A percentile compares a stretch with the other conserved stretches of the same genome.
These are phyloP conservation scores for Ophiosphaerella herpotricha DNA, from an alignment of 2,329 filamentous ascomycete species.

Conservation along the genomic window DNA sequence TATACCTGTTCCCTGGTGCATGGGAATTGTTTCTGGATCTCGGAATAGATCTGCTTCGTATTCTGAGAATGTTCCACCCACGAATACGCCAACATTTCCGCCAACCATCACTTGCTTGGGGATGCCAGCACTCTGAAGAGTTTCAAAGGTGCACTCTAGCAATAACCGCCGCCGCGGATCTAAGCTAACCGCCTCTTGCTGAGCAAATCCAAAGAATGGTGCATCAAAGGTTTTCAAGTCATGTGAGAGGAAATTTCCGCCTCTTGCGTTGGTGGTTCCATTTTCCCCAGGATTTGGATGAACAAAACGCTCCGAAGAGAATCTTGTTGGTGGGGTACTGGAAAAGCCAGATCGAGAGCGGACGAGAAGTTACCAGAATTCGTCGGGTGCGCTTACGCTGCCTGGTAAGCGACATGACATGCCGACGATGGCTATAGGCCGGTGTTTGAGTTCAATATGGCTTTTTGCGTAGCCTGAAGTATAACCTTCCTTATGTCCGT, in stretches of 20 bases:
- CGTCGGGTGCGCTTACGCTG: slow-evolving; percentile 24
- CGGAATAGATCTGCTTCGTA: slow-evolving; percentile 28
- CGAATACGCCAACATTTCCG: slow-evolving; percentile 32
- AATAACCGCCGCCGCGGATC: slow-evolving; percentile 41
- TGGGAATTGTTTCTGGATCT: slow-evolving; percentile 32
- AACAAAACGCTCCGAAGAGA: slow-evolving; percentile 44
- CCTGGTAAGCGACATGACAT: slow-evolving; percentile 38
- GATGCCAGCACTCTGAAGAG: slow-evolving; percentile 47
- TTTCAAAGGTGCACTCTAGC: slow-evolving; percentile 43
- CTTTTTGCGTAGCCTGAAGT: slow-evolving; percentile 17
- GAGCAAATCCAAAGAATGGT: slow-evolving; percentile 35
- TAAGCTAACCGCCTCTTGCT: slow-evolving; percentile 30
- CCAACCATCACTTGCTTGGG: slow-evolving; percentile 34
- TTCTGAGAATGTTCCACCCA: slow-evolving; percentile 28
- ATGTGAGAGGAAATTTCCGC: slow-evolving; percentile 27
- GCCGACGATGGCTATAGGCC: slow-evolving; percentile 47
- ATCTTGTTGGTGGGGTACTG: slow-evolving; percentile 43
- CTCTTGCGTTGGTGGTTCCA: slow-evolving; percentile 40
- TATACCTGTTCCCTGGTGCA: slow-evolving; percentile 33
- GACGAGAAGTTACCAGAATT: slow-evolving; percentile 34
- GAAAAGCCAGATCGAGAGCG: slow-evolving; percentile 38
- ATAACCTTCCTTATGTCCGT: slow-evolving; percentile 27
- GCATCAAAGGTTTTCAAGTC: slow-evolving; percentile 33
- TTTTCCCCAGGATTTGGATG: slow-evolving; percentile 44
- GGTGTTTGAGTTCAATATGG: slow-evolving; percentile 20